Conservation (phyloP, 108 stramenopile genomes). For the Epithemia pelagica region DNA sequence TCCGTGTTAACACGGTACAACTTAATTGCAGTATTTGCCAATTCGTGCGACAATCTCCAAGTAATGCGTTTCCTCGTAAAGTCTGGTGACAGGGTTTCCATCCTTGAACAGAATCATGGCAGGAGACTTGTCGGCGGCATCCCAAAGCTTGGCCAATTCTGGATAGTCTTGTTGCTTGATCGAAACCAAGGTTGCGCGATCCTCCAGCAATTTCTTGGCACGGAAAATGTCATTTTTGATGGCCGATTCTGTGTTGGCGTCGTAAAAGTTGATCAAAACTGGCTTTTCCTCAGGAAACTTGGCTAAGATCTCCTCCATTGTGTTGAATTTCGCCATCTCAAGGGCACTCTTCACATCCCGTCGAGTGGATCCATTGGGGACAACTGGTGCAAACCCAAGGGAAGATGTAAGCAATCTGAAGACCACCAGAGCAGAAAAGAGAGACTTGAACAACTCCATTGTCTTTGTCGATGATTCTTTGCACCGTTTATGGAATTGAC, state of each 20-base stretch:
- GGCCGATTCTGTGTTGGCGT: slow-evolving; percentile 32
- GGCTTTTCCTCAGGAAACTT: slow-evolving; percentile 48
- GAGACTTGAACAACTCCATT: too few species aligned
- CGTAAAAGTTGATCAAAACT: slow-evolving; percentile 53
- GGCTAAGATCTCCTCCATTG: slow-evolving; percentile 50
- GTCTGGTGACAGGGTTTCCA: slow-evolving; percentile 32
- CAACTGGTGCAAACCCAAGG: neutral
- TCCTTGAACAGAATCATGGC: slow-evolving; percentile 52
- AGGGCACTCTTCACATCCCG: neutral
- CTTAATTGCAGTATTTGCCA: slow-evolving; percentile 28
- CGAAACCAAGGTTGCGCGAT: slow-evolving; percentile 31
- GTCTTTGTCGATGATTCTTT: too few species aligned
- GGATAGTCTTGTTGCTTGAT: slow-evolving; percentile 63
- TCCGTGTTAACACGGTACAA: too few species aligned
- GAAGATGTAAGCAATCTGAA: neutral
- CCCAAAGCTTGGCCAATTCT: slow-evolving; percentile 49
- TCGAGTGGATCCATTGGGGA: neutral
- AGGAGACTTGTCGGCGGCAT: slow-evolving; percentile 28
- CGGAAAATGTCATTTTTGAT: slow-evolving; percentile 48
- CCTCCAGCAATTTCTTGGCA: slow-evolving; percentile 34
- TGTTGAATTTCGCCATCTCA: slow-evolving; percentile 39
- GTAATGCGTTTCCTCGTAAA: slow-evolving; percentile 38
- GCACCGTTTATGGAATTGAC: too few species aligned
- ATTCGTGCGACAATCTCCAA: slow-evolving; percentile 39
- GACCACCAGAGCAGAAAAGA: neutral